phyloP scores from a whole-genome alignment of 2,329 filamentous ascomycete species.

The Metarhizium guizhouense region DNA sequence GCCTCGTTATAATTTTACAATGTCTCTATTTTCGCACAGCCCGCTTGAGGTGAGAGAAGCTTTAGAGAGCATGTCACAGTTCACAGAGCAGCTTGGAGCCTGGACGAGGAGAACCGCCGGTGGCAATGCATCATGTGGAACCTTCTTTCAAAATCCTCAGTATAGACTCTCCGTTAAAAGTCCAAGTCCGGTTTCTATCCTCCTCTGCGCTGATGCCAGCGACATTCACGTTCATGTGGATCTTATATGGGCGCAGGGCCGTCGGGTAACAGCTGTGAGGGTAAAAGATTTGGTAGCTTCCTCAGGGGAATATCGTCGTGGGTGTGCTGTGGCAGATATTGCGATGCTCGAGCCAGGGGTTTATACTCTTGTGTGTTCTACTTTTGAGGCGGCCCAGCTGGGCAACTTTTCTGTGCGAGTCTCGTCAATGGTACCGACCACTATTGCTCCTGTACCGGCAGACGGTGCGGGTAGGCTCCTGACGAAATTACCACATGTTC shows the following conservation, averaged over 20 bases:
- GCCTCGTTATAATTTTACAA: conserved; percentile 71
- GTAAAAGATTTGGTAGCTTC: conserved; percentile 71
- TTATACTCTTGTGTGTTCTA: conserved; percentile 86
- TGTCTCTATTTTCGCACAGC: conserved; percentile 69
- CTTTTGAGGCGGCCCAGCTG: conserved; percentile 73
- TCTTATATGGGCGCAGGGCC: conserved; percentile 67
- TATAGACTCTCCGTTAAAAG: conserved; percentile 56
- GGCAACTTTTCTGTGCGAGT: conserved; percentile 68
- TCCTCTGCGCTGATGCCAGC: conserved; percentile 59
- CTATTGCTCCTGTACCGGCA: conserved; percentile 52
- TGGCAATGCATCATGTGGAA: conserved; percentile 68
- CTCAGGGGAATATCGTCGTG: conserved; percentile 81
- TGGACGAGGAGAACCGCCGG: conserved; percentile 80
- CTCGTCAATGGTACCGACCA: conserved; percentile 50
- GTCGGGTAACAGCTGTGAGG: conserved; percentile 60
- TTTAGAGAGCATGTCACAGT: conserved; percentile 46
- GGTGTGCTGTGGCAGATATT: conserved; percentile 62
- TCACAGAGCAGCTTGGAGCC: conserved; percentile 48
- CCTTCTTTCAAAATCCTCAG: conserved; percentile 82
- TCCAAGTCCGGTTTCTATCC: conserved; percentile 56
- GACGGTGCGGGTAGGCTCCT: conserved; percentile 69
- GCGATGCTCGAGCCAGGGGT: conserved; percentile 54
- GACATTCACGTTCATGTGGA: conserved; percentile 77
- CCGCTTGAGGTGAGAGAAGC: conserved; percentile 55
- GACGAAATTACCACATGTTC: conserved; percentile 47